Evolutionary conservation across 805 yeast genomes (phyloP).

Genomic region (Schizosaccharomyces lindneri): DNA sequence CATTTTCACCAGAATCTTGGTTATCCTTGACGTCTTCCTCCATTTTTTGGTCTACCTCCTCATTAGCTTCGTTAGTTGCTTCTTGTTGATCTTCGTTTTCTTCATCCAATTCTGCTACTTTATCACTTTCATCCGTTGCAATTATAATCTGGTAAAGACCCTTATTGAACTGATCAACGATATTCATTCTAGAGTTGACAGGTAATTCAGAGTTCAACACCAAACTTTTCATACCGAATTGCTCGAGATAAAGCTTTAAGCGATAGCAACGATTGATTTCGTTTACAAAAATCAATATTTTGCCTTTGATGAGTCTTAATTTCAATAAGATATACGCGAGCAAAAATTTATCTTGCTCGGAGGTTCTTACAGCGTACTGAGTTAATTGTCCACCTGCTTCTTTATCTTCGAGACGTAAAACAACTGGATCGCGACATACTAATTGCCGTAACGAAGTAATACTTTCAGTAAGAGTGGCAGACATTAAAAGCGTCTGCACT

Average conservation of each 20-base stretch:
- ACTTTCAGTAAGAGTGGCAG: conserved; percentile 82
- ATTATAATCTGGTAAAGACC: conserved; percentile 65
- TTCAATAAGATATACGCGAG: conserved; percentile 80
- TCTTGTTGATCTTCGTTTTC: conserved; percentile 15
- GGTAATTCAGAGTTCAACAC: conserved; percentile 84
- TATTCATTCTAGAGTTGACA: conserved; percentile 72
- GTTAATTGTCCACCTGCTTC: conserved; percentile 28
- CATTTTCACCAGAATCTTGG: conserved; percentile 3
- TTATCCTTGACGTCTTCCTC: conserved; percentile 6
- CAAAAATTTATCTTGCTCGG: conserved; percentile 77
- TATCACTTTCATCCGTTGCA: conserved; percentile 59
- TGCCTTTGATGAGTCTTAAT: conserved; percentile 67
- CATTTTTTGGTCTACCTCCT: conserved; percentile 5
- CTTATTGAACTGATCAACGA: conserved; percentile 84
- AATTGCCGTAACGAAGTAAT: conserved; percentile 46
- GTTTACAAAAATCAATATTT: conserved; percentile 73
- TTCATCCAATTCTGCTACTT: conserved; percentile 13
- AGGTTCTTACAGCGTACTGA: conserved; percentile 68
- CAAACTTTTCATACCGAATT: conserved; percentile 76
- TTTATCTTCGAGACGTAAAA: conserved; percentile 40
- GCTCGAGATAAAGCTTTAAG: conserved; percentile 70
- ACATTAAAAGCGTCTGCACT: conserved; percentile 78
- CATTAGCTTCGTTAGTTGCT: conserved; percentile 4
- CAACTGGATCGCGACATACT: conserved; percentile 51
- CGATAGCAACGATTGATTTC: conserved; percentile 88